Percentiles rank a stretch among this genome's conserved stretches.
phyloP scores from a whole-genome alignment of 2,329 filamentous ascomycete species.

The Celoporthe dispersa region DNA sequence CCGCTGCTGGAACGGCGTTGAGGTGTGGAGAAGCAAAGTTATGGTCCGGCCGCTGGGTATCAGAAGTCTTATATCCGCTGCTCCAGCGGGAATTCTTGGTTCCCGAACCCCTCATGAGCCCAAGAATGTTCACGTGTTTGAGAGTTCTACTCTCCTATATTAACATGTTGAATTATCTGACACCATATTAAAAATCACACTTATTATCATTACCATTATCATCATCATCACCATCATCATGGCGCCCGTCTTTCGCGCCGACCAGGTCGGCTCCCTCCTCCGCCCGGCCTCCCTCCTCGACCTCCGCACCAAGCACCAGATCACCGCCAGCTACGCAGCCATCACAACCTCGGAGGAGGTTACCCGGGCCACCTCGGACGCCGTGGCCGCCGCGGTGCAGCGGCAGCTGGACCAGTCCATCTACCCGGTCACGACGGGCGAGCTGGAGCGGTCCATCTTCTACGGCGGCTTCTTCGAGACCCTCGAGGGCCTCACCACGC shows the following conservation, averaged over 20 bases:
- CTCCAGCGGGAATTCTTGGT: background rate
- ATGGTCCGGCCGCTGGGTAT: background rate
- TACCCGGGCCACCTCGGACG: slow-evolving; percentile 1
- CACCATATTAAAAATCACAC: background rate
- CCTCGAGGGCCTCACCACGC: slow-evolving; percentile 15
- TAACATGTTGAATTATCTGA: background rate
- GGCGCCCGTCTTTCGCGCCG: slow-evolving; percentile 18
- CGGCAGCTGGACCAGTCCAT: slow-evolving; percentile 9
- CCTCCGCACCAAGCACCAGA: slow-evolving; percentile 11
- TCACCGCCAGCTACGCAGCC: slow-evolving; percentile 9
- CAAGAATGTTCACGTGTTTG: too few species aligned
- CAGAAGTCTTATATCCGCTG: background rate
- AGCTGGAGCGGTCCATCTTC: slow-evolving; percentile 24
- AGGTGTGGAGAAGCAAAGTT: background rate
- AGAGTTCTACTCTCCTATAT: too few species aligned
- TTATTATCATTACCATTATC: background rate
- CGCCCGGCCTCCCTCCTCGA: slow-evolving; percentile 18
- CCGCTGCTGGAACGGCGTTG: background rate
- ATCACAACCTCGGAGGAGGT: slow-evolving; percentile 3
- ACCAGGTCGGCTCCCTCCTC: slow-evolving; percentile 25
- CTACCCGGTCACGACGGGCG: slow-evolving; percentile 20
- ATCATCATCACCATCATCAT: background rate
- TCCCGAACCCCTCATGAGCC: background rate
- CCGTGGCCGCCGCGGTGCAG: slow-evolving; percentile 13
- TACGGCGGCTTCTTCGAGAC: slow-evolving; percentile 23